phyloP scores from a whole-genome alignment of 2,329 filamentous ascomycete genomes.

The Fusarium anguioides region DNA sequence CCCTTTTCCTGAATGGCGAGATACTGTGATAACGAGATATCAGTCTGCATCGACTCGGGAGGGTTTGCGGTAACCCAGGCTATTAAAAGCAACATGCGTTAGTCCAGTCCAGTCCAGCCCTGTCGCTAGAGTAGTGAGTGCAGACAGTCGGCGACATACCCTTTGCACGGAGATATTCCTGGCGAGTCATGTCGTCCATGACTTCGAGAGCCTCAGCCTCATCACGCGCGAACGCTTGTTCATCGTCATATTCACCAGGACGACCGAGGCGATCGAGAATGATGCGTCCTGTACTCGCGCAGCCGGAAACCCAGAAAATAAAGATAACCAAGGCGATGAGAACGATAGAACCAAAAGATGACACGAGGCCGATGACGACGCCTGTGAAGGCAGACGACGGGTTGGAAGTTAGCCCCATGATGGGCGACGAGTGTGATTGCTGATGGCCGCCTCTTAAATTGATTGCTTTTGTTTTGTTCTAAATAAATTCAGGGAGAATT shows the following conservation, averaged over 20 bases:
- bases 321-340: constrained; percentile 88
- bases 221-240: constrained; percentile 92
- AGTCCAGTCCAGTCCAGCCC: constrained; percentile 9
- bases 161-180: constrained; percentile 94
- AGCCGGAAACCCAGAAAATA: constrained; percentile 81
- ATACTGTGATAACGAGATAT: constrained; percentile 97
- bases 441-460: neutral
- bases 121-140: neutral
- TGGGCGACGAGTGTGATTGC: constrained; percentile 22
- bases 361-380: constrained; percentile 93
- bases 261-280: constrained; percentile 92
- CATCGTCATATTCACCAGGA: constrained; percentile 97
- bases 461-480: neutral
- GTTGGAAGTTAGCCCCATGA: constrained; percentile 48
- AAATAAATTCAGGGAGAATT: constrained; percentile 7
- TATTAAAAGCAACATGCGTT: constrained; percentile 53
- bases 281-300: constrained; percentile 85
- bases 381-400: constrained; percentile 70
- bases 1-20: constrained; percentile 99
- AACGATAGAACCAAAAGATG: constrained; percentile 90
- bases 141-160: constrained; percentile 64
- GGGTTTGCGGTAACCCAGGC: constrained; percentile 95
- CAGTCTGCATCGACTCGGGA: constrained; percentile 93
- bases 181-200: constrained; percentile 93
- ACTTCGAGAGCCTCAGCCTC: constrained; percentile 94